Evolutionary conservation across 2,329 filamentous ascomycete species (phyloP).

Genomic region (Pseudopyrenochaeta lycopersici): DNA sequence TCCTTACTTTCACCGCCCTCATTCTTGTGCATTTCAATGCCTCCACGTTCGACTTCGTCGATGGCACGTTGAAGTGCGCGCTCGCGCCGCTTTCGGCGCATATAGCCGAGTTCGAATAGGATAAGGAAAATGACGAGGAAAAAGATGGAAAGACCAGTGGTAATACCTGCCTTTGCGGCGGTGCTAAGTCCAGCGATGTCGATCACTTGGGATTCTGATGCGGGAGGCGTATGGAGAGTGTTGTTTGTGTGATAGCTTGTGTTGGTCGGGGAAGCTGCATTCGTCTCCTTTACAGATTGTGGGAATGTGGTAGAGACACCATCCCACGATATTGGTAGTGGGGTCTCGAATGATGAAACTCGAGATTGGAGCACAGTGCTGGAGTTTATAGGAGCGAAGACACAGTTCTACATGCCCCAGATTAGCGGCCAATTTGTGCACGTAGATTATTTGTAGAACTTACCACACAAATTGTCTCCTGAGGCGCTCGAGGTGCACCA

Average conservation of each 20-base stretch:
- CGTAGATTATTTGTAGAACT: background rate
- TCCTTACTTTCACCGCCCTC: conserved; percentile 23
- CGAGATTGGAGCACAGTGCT: background rate
- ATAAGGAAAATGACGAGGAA: conserved; percentile 15
- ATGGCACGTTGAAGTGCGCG: conserved; percentile 24
- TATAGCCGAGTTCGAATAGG: conserved; percentile 21
- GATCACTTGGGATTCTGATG: background rate
- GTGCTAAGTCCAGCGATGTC: conserved; percentile 9
- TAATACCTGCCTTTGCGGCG: conserved; percentile 12
- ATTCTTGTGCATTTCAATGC: conserved; percentile 5
- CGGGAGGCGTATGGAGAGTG: background rate
- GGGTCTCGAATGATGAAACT: conserved; percentile 3
- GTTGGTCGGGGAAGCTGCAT: background rate
- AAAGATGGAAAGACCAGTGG: conserved; percentile 4
- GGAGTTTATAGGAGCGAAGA: background rate
- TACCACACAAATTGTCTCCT: conserved; percentile 13
- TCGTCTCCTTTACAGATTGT: background rate
- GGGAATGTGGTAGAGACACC: background rate
- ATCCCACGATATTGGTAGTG: background rate
- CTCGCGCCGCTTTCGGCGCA: conserved; percentile 26
- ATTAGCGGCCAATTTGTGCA: background rate
- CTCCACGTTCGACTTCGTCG: conserved; percentile 30
- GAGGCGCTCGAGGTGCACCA: background rate
- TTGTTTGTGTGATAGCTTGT: background rate
- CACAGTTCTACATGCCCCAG: too few species aligned